phyloP scores from a whole-genome alignment of 140 eudicot species.

The Oenanthe javanica region DNA sequence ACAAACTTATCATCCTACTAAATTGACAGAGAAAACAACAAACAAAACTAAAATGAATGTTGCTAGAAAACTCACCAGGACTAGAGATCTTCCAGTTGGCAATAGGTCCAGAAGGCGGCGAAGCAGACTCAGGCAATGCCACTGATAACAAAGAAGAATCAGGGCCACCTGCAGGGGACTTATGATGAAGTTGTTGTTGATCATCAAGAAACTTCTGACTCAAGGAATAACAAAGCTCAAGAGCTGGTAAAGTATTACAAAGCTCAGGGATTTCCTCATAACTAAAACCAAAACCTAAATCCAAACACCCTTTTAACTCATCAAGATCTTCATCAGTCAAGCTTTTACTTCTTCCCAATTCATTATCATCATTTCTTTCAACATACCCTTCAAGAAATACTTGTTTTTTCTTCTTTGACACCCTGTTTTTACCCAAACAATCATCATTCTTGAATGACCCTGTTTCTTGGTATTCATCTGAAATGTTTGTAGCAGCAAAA shows the following conservation, averaged over 20 bases:
- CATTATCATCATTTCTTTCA: constrained; percentile 47
- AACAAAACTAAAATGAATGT: no score
- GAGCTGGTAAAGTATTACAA: constrained; percentile 73
- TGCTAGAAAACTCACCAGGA: constrained; percentile 45
- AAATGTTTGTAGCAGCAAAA: constrained; percentile 15
- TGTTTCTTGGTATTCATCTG: constrained; percentile 23
- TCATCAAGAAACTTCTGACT: constrained; percentile 73
- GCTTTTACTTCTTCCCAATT: constrained; percentile 55
- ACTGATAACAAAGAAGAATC: constrained; percentile 14
- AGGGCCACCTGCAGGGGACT: constrained; percentile 6
- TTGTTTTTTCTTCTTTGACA: constrained; percentile 34
- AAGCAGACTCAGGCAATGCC: constrained; percentile 19
- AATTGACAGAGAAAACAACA: background rate
- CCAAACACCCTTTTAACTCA: constrained; percentile 75
- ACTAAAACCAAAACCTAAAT: constrained; percentile 75
- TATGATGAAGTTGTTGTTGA: constrained; percentile 19
- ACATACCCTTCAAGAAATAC: constrained; percentile 62
- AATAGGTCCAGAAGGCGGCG: constrained; percentile 48
- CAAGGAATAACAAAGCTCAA: constrained; percentile 83
- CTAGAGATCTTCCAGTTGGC: constrained; percentile 86
- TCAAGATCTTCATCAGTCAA: constrained; percentile 74
- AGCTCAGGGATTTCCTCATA: constrained; percentile 79
- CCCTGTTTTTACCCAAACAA: constrained; percentile 29
- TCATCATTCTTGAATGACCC: constrained; percentile 14
- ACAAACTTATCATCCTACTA: background rate